phyloP scores from a whole-genome alignment of 1,284 basidiomycete genomes.

The Naganishia albida region DNA sequence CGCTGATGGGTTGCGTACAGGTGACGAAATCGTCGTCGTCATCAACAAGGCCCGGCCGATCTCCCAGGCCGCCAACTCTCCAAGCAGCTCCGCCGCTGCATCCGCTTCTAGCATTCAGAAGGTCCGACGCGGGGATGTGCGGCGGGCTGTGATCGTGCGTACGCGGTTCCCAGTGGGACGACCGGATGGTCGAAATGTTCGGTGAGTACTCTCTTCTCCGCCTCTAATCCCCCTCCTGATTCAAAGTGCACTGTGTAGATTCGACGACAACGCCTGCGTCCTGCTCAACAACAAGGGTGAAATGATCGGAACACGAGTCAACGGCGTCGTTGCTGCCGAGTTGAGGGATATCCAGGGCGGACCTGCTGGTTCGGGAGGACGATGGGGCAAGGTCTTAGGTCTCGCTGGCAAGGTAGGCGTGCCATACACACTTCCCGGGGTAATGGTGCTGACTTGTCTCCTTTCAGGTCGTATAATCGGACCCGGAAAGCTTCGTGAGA shows the following conservation, averaged over 20 bases:
- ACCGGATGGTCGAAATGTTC: conserved; percentile 49
- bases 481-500: neutral
- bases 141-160: conserved; percentile 91
- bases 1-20: conserved; percentile 64
- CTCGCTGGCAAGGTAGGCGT: conserved; percentile 80
- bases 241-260: conserved; percentile 56
- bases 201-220: conserved; percentile 36
- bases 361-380: conserved; percentile 65
- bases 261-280: conserved; percentile 98
- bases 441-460: neutral
- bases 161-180: conserved; percentile 59
- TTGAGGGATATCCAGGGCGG: conserved; percentile 60
- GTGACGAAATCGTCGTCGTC: conserved; percentile 97
- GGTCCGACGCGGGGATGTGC: conserved; percentile 88
- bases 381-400: conserved; percentile 90
- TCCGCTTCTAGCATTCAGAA: conserved; percentile 61
- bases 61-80: conserved; percentile 59
- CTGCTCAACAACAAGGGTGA: conserved; percentile 95
- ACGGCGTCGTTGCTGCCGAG: conserved; percentile 89
- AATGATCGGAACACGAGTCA: conserved; percentile 92
- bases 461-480: conserved; percentile 14
- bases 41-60: conserved; percentile 89
- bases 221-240: neutral
- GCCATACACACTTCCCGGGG: neutral
- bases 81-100: conserved; percentile 57